Percentiles rank a stretch among this genome's conserved stretches.
phyloP scores from a whole-genome alignment of 2,329 filamentous ascomycete genomes.

The Fusarium acutatum region DNA sequence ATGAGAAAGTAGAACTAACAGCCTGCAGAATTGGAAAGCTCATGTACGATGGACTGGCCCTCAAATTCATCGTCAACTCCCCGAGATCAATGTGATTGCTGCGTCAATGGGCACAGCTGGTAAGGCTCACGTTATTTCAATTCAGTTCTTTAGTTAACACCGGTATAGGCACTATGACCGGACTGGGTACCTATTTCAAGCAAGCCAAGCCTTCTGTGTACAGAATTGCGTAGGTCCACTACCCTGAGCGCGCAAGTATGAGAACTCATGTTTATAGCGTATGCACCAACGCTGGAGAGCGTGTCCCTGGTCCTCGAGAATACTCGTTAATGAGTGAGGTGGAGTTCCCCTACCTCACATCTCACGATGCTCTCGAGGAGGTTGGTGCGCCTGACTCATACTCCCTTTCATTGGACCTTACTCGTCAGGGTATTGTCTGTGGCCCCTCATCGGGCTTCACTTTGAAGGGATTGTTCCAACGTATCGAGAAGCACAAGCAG shows the following conservation, averaged over 20 bases:
- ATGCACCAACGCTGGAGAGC: slow-evolving; percentile 64
- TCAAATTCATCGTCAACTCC: slow-evolving; percentile 64
- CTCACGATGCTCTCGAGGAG: slow-evolving; percentile 64
- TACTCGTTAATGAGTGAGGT: slow-evolving; percentile 59
- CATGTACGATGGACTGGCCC: slow-evolving; percentile 68
- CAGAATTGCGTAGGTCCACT: slow-evolving; percentile 43
- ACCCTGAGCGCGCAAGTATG: too few relatives aligned
- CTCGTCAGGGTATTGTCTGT: slow-evolving; percentile 66
- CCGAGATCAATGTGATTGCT: slow-evolving; percentile 63
- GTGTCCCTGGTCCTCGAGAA: slow-evolving; percentile 65
- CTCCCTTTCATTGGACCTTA: slow-evolving; percentile 61
- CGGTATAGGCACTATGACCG: slow-evolving; percentile 54
- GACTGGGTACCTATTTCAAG: slow-evolving; percentile 61
- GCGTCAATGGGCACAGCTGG: slow-evolving; percentile 62
- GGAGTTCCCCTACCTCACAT: slow-evolving; percentile 64
- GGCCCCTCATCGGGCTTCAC: slow-evolving; percentile 69
- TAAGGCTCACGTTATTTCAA: neutral
- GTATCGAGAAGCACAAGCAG: slow-evolving; percentile 57
- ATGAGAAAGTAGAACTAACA: neutral
- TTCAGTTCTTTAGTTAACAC: neutral
- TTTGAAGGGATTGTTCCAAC: slow-evolving; percentile 59
- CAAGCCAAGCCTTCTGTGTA: slow-evolving; percentile 58
- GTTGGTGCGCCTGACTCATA: slow-evolving; percentile 64
- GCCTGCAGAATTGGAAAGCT: slow-evolving; percentile 57
- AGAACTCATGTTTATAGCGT: slow-evolving; percentile 51